phyloP scores from a whole-genome alignment of 495 filamentous ascomycete species.

The Hyphodiscus hymeniophilus region DNA sequence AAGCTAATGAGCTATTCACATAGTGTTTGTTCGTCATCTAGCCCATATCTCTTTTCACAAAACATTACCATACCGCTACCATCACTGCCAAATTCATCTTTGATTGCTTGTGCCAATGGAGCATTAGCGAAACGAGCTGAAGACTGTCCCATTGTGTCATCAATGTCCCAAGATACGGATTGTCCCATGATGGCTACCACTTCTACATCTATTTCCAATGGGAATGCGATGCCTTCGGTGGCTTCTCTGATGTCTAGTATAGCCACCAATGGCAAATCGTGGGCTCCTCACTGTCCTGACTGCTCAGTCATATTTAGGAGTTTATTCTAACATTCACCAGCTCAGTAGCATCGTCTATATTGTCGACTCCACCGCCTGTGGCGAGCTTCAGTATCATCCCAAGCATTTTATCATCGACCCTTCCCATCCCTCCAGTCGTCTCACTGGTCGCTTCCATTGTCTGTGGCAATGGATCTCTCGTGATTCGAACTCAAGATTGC shows the following conservation, averaged over 20 bases:
- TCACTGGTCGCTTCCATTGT: too few species aligned
- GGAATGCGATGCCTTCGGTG: conserved; percentile 33
- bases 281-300: too few species aligned
- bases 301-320: too few species aligned
- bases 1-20: neutral
- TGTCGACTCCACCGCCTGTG: too few species aligned
- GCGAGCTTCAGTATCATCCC: too few species aligned
- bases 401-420: too few species aligned
- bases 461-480: neutral
- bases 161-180: conserved; percentile 2
- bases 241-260: conserved; percentile 25
- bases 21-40: conserved; percentile 6
- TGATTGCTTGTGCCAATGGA: conserved; percentile 11
- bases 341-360: too few species aligned
- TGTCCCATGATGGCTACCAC: conserved; percentile 24
- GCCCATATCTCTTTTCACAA: neutral
- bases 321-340: too few species aligned
- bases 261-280: too few species aligned
- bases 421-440: too few species aligned
- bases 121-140: conserved; percentile 2
- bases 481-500: neutral
- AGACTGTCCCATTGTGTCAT: conserved; percentile 1
- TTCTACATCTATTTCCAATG: conserved; percentile 31
- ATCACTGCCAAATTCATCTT: neutral
- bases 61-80: neutral